Conservation (phyloP, 2,329 filamentous ascomycete species). For the Fusarium neocosmosporiellum region DNA sequence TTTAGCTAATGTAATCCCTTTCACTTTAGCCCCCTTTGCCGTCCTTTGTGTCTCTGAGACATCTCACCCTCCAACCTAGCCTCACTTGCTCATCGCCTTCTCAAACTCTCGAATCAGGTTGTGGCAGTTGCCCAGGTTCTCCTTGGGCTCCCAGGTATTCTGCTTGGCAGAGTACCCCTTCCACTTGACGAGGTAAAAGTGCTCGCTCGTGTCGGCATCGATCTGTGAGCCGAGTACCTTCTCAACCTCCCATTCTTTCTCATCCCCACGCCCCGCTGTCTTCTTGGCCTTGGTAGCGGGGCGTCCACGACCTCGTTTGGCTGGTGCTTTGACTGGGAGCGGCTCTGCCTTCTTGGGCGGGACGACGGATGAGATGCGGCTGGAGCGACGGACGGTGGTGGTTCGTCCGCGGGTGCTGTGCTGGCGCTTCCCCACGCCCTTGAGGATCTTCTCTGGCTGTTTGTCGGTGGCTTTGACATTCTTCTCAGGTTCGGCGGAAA, state of each 20-base stretch:
- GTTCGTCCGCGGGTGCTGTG: not conserved
- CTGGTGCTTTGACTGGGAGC: not conserved
- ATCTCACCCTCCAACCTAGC: not conserved
- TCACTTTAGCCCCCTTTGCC: not conserved
- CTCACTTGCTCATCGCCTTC: constrained; percentile 14
- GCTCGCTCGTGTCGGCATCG: constrained; percentile 50
- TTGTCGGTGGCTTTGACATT: not conserved
- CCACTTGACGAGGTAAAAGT: constrained; percentile 66
- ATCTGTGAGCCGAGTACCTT: constrained; percentile 55
- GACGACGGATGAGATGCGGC: constrained; percentile 11
- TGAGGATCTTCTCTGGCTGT: constrained; percentile 1
- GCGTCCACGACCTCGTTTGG: constrained; percentile 18
- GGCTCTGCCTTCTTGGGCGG: not conserved
- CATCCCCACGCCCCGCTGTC: constrained; percentile 14
- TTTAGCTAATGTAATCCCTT: not conserved
- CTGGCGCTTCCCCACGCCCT: constrained; percentile 26
- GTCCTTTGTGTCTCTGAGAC: not conserved
- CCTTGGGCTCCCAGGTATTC: constrained; percentile 66
- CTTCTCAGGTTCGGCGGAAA: not conserved
- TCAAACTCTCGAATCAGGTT: constrained; percentile 53
- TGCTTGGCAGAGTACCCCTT: constrained; percentile 56
- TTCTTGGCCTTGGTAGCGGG: constrained; percentile 19
- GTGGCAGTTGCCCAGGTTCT: constrained; percentile 55
- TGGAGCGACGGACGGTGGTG: constrained; percentile 22
- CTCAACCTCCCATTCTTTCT: constrained; percentile 60